A percentile compares a stretch with the other conserved stretches of the same genome.
Evolutionary conservation across 202 grass and related monocot species (phyloP).

Genomic region (Cymbopogon flexuosus): DNA sequence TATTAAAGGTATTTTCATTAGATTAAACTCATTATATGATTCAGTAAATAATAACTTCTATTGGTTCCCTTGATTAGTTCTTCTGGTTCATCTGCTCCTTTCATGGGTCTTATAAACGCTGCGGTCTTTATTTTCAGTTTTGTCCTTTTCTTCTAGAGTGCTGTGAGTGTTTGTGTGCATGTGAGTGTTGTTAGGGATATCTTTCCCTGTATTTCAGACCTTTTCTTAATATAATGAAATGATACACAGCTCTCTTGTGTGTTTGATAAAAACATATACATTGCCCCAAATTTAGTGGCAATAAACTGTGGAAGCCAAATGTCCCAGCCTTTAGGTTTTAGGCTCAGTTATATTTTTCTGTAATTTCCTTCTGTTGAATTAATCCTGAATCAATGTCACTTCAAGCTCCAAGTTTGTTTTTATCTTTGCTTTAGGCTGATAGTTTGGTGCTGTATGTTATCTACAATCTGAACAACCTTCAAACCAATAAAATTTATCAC

Average conservation of each 20-base stretch:
- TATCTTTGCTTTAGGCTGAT: conserved; percentile 14
- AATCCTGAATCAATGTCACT: conserved; percentile 3
- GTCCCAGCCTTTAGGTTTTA: not conserved
- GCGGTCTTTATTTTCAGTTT: not conserved
- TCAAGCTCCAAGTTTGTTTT: conserved; percentile 14
- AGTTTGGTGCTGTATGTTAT: conserved; percentile 7
- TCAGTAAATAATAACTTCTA: not conserved
- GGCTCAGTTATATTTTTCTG: conserved; percentile 14
- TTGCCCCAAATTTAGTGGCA: not conserved
- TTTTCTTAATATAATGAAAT: not conserved
- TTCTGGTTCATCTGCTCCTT: conserved; percentile 17
- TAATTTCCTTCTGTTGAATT: not conserved
- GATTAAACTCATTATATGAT: conserved; percentile 17
- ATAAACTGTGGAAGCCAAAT: conserved; percentile 13
- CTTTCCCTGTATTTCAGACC: not conserved
- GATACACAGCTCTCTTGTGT: not conserved
- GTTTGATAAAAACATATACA: not conserved
- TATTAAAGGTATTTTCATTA: conserved; percentile 66
- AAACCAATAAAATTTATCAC: not conserved
- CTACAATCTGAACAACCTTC: conserved; percentile 8
- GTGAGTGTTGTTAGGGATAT: not conserved
- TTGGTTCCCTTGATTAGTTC: conserved; percentile 13
- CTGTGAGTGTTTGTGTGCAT: not conserved
- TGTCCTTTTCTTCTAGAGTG: not conserved
- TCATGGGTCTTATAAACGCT: conserved; percentile 18